Base-by-base conservation (phyloP, 2,329 filamentous ascomycete genomes). In the Massarina eburnea region DNA sequence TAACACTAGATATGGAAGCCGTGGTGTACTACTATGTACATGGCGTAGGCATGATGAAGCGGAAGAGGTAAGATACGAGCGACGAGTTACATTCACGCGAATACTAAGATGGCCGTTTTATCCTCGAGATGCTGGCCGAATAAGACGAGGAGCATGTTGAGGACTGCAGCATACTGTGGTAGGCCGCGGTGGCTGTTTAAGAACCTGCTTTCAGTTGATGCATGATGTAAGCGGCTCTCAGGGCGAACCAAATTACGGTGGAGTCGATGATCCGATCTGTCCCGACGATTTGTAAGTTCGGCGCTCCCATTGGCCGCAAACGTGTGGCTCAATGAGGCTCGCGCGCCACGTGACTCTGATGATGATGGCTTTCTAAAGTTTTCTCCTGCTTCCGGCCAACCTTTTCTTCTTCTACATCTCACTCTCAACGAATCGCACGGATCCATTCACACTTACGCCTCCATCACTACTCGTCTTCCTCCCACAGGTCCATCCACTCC, bases 361-460 rank as follows among this genome's bases (percentile, higher is more conserved):
- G 46, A 44, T 43, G 46, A 39, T 35, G 39, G 39, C 39, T 42
- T 39, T 32, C 35, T 22, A 35, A 30, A 33, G 55, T 58, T 64
- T 55, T 58, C 55, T 59, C 58, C 55, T 40, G 52, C 47, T 39
- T 40, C 51, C 49, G 39, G 30, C 3, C 58, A 55, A 43, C 48
- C 55, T 61, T 59, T 55, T 51, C 52, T 49, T 48, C 54, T 48
- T 55, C 52, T 35, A 38, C 56, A 52, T 55, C 52, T 52, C 50
- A 48, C 48, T 45, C 42, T 43, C 49, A 30, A 34, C 32, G 38
- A 17, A 8, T 14, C 27, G 47, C 51, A 45, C 54, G 47, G 42
- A 24, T 39, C 38, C 29, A 14, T 34, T 39, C 42, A 48, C 43
- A 49, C 50, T 50, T 48, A 52, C 43, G 33, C 48, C 43, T 45